Evolutionary conservation across 1,139 yeast species (phyloP), one percentile per base, ranked within the genome.

Genomic region (Suzukiozyma palmioleophila): DNA sequence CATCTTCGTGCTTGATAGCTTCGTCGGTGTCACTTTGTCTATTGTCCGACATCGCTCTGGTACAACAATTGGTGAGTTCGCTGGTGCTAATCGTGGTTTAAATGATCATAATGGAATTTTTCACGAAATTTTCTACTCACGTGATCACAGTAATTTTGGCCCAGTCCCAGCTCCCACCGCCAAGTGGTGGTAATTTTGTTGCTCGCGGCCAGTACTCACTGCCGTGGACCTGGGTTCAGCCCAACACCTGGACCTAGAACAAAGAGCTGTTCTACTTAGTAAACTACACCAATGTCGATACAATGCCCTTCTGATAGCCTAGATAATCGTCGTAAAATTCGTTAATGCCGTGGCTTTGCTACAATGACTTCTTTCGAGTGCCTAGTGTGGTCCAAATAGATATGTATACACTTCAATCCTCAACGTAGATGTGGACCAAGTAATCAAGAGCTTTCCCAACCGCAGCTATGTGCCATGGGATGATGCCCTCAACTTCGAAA

Each of bases 381-480:
- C 7, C 7, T 18, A 18, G 7, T 18, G 22, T 18, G 7, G 7
- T 18, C 22, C 7, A 18, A 18, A 18, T 7, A 18, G 22, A 18
- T 18, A 18, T 18, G 4, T 7, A 18, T 18, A 7, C 7, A 18
- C 22, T 18, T 37, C 48, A 59, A 25, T 62, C 64, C 42, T 66
- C 69, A 11, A 71, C 75, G 33, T 62, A 59, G 4, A 72, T 56
- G 48, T 71, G 76, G 3, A 64, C 65, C 48, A 72, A 57, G 46
- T 70, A 70, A 33, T 70, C 75, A 52, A 84, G 57, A 49, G 81
- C 69, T 54, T 84, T 86, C 26, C 77, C 74, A 6, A 87, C 95
- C 0, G 95, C 87, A 25, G 77, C 66, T 25, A 87, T 73, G 58
- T 88, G 96, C 88, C 95, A 85, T n/a, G 97, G 97, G 2, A 82